Evolutionary conservation across 192 early-diverging fungal genomes (phyloP).

Genomic region (Coemansia sp.): DNA sequence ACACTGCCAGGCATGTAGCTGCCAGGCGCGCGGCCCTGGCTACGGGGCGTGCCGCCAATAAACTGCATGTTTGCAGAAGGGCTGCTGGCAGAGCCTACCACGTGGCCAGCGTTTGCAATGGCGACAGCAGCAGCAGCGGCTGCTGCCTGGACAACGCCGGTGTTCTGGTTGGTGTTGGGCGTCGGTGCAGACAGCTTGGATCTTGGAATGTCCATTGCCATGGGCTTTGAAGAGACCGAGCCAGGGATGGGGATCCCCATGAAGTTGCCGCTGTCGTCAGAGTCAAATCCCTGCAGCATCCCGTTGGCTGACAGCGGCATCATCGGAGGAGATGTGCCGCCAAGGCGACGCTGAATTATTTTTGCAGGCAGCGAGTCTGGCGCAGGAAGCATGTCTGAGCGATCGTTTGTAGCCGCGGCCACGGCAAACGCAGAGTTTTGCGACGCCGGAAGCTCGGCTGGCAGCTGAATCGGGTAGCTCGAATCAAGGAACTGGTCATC

Average conservation of each 20-base stretch:
- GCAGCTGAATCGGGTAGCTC: constrained; percentile 54
- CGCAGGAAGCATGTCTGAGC: constrained; percentile 50
- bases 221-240: constrained; percentile 31
- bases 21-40: constrained; percentile 51
- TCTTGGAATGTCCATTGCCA: constrained; percentile 33
- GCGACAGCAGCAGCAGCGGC: neutral
- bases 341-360: constrained; percentile 35
- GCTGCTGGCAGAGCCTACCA: constrained; percentile 36
- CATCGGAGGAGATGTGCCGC: constrained; percentile 12
- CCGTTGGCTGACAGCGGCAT: constrained; percentile 5
- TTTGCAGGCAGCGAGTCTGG: constrained; percentile 49
- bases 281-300: constrained; percentile 25
- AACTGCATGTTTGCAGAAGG: constrained; percentile 17
- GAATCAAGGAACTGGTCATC: constrained; percentile 55
- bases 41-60: constrained; percentile 51
- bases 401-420: constrained; percentile 28
- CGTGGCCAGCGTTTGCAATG: neutral
- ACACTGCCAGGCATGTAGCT: constrained; percentile 57
- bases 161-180: constrained; percentile 17
- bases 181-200: constrained; percentile 1
- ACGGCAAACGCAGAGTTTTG: constrained; percentile 15
- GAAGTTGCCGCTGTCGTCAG: constrained; percentile 17
- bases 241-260: constrained; percentile 31
- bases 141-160: constrained; percentile 20
- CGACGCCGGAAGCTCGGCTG: constrained; percentile 38